Evolutionary conservation across 129 eudicot genomes (phyloP).

Genomic region (Lonicera japonica): DNA sequence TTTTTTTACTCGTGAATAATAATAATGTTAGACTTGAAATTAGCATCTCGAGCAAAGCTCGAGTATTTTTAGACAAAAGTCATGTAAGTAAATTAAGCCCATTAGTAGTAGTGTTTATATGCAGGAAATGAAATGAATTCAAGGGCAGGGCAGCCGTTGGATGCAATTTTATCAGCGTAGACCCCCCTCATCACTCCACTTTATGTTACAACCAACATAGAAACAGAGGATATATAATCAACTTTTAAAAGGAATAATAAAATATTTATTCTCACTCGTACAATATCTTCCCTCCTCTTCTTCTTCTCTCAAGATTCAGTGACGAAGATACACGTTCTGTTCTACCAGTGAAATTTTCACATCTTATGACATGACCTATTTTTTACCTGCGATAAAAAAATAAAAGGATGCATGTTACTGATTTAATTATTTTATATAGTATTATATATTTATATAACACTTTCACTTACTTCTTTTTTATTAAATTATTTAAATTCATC

Average conservation of each 20-base stretch:
- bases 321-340: conserved; percentile 1
- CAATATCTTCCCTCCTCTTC: conserved; percentile 5
- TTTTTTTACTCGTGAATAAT: too few relatives aligned
- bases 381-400: conserved; percentile 2
- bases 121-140: background rate
- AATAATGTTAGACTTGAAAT: too few relatives aligned
- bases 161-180: background rate
- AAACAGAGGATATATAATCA: conserved; percentile 20
- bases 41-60: too few relatives aligned
- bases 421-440: too few relatives aligned
- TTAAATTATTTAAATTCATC: too few relatives aligned
- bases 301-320: conserved; percentile 15
- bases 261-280: background rate
- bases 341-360: conserved; percentile 2
- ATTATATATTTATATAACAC: too few relatives aligned
- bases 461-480: too few relatives aligned
- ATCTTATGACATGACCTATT: background rate
- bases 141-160: conserved; percentile 7
- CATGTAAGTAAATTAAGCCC: too few relatives aligned
- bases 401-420: too few relatives aligned
- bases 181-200: conserved; percentile 6
- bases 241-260: too few relatives aligned
- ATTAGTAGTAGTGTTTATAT: too few relatives aligned
- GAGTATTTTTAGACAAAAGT: too few relatives aligned
- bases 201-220: conserved; percentile 28